A percentile compares a stretch with the other conserved stretches of the same genome.
Conservation (phyloP, 306 rosid species). For the Dryas drummondii region DNA sequence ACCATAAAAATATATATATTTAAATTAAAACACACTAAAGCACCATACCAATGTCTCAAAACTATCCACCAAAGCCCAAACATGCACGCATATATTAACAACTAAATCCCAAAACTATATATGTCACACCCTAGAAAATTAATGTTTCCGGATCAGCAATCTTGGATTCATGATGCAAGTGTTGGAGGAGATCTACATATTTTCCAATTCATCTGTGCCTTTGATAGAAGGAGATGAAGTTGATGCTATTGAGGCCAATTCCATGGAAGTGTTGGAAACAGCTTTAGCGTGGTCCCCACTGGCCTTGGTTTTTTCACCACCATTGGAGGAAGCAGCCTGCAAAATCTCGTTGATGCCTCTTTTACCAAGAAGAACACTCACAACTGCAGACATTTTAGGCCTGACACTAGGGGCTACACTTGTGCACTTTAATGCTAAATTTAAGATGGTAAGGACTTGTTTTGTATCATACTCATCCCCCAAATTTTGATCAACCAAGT, state of each 20-base stretch:
- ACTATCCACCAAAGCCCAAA: no score
- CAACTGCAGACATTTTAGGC: conserved; percentile 7
- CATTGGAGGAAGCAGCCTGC: neutral
- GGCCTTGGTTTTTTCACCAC: neutral
- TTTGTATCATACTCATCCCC: neutral
- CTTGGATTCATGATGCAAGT: no score
- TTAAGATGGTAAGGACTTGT: conserved; percentile 12
- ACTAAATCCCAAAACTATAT: no score
- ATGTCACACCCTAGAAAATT: no score
- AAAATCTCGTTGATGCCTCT: neutral
- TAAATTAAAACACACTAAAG: no score
- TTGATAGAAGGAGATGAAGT: neutral
- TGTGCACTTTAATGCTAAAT: conserved; percentile 25
- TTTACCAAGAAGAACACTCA: conserved; percentile 9
- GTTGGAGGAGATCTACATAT: neutral
- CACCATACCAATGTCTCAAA: no score
- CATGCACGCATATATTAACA: no score
- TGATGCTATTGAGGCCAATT: neutral
- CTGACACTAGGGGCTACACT: neutral
- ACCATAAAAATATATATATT: no score
- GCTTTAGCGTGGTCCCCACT: neutral
- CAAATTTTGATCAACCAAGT: neutral
- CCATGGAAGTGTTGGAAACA: neutral
- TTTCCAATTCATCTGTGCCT: neutral
- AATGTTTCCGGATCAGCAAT: neutral